A percentile compares a stretch with the other conserved stretches of the same genome.
phyloP scores from a whole-genome alignment of 2,329 filamentous ascomycete species.

The Fusarium ambrosium region DNA sequence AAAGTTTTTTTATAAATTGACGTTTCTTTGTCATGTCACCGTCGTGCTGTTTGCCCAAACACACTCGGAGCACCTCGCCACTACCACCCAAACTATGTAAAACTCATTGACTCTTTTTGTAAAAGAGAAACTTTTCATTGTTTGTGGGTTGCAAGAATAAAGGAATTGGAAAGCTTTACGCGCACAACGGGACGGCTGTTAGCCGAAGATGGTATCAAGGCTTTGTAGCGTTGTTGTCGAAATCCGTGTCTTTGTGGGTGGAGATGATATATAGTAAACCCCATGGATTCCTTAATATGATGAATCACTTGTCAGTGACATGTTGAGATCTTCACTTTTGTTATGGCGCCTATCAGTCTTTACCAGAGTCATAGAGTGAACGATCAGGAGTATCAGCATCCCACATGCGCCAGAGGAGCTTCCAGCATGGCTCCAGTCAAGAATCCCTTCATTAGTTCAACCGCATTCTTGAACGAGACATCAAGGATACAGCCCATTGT shows the following conservation, averaged over 20 bases:
- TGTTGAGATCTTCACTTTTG: not conserved
- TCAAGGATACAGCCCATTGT: not conserved
- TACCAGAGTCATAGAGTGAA: not conserved
- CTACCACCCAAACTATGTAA: not conserved
- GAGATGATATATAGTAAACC: constrained; percentile 1
- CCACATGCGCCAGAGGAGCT: not conserved
- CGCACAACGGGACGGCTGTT: not conserved
- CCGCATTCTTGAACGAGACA: no score
- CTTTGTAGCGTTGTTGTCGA: not conserved
- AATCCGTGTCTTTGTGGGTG: not conserved
- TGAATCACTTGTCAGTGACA: not conserved
- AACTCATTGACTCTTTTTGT: not conserved
- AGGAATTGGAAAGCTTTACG: not conserved
- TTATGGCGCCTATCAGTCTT: constrained; percentile 22
- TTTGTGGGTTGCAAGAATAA: constrained; percentile 1
- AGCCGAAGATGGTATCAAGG: not conserved
- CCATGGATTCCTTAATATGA: no score
- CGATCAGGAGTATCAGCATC: not conserved
- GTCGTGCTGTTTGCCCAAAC: constrained; percentile 23
- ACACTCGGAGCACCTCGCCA: not conserved
- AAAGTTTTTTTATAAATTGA: constrained; percentile 9
- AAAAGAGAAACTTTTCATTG: not conserved
- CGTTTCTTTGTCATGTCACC: constrained; percentile 1
- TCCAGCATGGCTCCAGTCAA: not conserved
- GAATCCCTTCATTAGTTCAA: not conserved